A percentile compares a stretch with the other conserved stretches of the same genome.
These are phyloP conservation scores for Eutrema heterophyllum DNA, from an alignment of 345 rosid species.

Conservation along the genomic window DNA sequence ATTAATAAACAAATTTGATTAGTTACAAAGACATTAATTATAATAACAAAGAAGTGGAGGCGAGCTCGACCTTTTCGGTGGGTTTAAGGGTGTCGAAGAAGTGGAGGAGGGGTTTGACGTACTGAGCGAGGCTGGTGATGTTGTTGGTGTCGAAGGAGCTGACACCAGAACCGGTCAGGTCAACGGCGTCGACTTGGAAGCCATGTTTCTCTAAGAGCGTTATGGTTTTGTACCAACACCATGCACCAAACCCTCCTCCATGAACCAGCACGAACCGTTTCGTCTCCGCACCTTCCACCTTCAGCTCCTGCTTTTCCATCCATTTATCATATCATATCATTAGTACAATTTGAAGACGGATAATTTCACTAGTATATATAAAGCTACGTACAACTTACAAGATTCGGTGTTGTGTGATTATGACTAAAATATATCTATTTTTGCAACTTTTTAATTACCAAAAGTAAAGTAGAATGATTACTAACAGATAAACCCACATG, in stretches of 20 bases:
- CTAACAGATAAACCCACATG: too few relatives aligned
- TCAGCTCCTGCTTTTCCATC: constrained; percentile 28
- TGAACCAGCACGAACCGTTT: constrained; percentile 65
- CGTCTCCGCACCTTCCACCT: constrained; percentile 45
- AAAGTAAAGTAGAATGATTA: too few relatives aligned
- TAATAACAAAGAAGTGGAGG: not conserved
- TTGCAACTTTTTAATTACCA: too few relatives aligned
- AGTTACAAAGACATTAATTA: not conserved
- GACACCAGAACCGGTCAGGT: constrained; percentile 60
- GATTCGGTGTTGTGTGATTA: too few relatives aligned
- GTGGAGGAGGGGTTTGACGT: constrained; percentile 75
- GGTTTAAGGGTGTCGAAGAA: constrained; percentile 69
- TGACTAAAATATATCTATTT: too few relatives aligned
- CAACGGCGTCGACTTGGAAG: constrained; percentile 55
- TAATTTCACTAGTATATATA: too few relatives aligned
- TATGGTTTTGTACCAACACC: constrained; percentile 86
- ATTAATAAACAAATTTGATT: not conserved
- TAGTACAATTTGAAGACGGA: too few relatives aligned
- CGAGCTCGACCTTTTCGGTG: constrained; percentile 63
- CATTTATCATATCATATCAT: not conserved
- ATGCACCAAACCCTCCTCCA: constrained; percentile 89
- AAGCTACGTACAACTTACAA: too few relatives aligned
- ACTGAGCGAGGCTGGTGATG: constrained; percentile 76
- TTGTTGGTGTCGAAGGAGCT: constrained; percentile 46
- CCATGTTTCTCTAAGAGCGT: constrained; percentile 56